These are phyloP conservation scores for Phytopythium helicoides DNA, from an alignment of 352 stramenopile genomes.

Conservation along the genomic window DNA sequence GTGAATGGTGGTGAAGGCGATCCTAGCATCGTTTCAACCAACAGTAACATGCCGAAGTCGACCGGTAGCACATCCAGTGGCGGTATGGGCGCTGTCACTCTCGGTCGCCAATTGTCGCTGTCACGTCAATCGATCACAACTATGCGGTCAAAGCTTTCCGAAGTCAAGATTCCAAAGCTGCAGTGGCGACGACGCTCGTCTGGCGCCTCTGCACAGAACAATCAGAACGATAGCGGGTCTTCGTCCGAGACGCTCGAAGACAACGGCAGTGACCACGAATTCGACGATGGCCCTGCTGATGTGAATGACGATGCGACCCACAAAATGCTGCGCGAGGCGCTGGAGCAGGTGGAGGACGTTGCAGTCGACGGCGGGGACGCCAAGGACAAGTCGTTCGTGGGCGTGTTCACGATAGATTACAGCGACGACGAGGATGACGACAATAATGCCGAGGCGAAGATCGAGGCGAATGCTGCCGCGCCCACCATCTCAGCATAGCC, in stretches of 20 bases:
- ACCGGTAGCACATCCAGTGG: slow-evolving; percentile 14
- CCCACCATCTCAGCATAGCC: slow-evolving; percentile 7
- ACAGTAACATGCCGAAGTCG: slow-evolving; percentile 16
- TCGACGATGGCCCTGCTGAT: slow-evolving; percentile 28
- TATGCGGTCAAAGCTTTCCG: slow-evolving; percentile 53
- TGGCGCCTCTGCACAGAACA: slow-evolving; percentile 20
- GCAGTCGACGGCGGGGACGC: slow-evolving; percentile 10
- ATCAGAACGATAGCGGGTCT: slow-evolving; percentile 54
- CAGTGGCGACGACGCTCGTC: slow-evolving; percentile 46
- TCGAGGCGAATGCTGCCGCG: slow-evolving; percentile 4
- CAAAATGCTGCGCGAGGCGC: slow-evolving; percentile 34
- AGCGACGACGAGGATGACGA: slow-evolving; percentile 67
- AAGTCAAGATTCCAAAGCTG: slow-evolving; percentile 74
- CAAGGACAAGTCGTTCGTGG: slow-evolving; percentile 49
- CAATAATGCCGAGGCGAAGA: slow-evolving; percentile 7
- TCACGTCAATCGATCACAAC: slow-evolving; percentile 49
- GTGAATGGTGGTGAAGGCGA: slow-evolving; percentile 74
- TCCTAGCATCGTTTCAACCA: slow-evolving; percentile 64
- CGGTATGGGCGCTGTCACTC: slow-evolving; percentile 7
- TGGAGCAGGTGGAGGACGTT: slow-evolving; percentile 29
- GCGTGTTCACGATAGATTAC: slow-evolving; percentile 81
- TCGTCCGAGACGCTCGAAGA: slow-evolving; percentile 69
- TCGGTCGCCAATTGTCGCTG: slow-evolving; percentile 40
- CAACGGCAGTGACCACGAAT: slow-evolving; percentile 58
- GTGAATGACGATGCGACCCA: slow-evolving; percentile 33